Evolutionary conservation across 495 filamentous ascomycete genomes (phyloP).

Genomic region (Talaromyces thailandensis): DNA sequence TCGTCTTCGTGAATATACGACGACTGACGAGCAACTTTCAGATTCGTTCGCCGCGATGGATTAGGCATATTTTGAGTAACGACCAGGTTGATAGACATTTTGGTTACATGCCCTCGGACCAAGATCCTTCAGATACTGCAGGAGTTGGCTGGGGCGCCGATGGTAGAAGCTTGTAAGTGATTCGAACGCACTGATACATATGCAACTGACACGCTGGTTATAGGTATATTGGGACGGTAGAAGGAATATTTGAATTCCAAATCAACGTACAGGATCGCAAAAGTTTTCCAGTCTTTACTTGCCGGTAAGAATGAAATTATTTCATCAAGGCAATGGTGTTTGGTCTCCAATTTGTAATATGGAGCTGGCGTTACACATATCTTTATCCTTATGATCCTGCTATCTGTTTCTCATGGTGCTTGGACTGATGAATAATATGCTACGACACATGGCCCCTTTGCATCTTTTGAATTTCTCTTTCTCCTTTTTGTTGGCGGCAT

Average conservation of each 20-base stretch:
- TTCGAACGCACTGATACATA: neutral
- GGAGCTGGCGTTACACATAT: neutral
- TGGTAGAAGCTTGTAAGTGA: slow-evolving; percentile 61
- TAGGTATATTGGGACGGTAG: slow-evolving; percentile 65
- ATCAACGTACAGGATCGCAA: slow-evolving; percentile 59
- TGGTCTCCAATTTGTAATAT: neutral
- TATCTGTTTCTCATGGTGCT: neutral
- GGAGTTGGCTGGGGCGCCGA: slow-evolving; percentile 64
- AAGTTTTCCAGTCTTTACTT: slow-evolving; percentile 50
- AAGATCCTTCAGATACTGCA: slow-evolving; percentile 44
- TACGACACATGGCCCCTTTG: neutral
- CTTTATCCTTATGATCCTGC: neutral
- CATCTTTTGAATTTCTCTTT: neutral
- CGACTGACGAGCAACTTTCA: slow-evolving; percentile 26
- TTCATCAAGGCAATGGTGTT: neutral
- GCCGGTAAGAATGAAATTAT: slow-evolving; percentile 34
- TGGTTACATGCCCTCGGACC: slow-evolving; percentile 22
- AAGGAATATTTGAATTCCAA: slow-evolving; percentile 66
- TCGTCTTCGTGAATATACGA: slow-evolving; percentile 14
- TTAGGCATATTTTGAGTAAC: slow-evolving; percentile 30
- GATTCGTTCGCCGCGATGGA: slow-evolving; percentile 34
- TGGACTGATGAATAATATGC: neutral
- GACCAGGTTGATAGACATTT: slow-evolving; percentile 28
- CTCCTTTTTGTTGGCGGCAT: neutral
- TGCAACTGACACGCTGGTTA: neutral